phyloP scores from a whole-genome alignment of 192 early-diverging fungal species.

The Backusella westeae region DNA sequence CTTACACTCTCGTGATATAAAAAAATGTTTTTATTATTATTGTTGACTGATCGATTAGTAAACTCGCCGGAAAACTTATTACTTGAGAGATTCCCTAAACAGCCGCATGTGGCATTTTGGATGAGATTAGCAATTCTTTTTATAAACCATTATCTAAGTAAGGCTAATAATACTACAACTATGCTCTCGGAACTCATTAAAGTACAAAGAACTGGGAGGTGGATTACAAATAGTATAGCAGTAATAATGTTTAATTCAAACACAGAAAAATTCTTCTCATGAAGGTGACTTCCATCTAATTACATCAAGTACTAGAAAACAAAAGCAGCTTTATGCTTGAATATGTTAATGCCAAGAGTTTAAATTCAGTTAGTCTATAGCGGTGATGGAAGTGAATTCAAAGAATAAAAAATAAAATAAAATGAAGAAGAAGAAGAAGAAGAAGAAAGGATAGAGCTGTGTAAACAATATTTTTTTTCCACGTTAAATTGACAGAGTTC shows the following conservation, averaged over 20 bases:
- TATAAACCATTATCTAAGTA: not conserved
- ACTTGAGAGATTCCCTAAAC: not conserved
- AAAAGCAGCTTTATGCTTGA: not conserved
- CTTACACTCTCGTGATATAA: not conserved
- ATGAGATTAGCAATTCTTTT: not conserved
- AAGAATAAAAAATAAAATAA: not conserved
- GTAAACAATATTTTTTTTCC: not conserved
- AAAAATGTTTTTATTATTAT: too few relatives aligned
- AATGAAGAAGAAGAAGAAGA: too few relatives aligned
- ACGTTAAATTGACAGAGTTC: not conserved
- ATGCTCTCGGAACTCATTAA: not conserved
- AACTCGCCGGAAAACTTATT: not conserved
- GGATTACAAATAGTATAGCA: not conserved
- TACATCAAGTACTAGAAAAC: not conserved
- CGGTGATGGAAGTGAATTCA: not conserved
- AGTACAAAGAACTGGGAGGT: not conserved
- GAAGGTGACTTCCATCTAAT: not conserved
- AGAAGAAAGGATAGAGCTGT: not conserved
- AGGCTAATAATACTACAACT: not conserved
- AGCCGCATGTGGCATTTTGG: not conserved
- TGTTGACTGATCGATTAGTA: not conserved
- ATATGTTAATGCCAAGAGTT: not conserved
- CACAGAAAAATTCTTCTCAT: not conserved
- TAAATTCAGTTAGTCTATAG: not conserved
- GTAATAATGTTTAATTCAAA: not conserved